Conservation (phyloP, 148 eudicot genomes). For the Selenicereus undatus region DNA sequence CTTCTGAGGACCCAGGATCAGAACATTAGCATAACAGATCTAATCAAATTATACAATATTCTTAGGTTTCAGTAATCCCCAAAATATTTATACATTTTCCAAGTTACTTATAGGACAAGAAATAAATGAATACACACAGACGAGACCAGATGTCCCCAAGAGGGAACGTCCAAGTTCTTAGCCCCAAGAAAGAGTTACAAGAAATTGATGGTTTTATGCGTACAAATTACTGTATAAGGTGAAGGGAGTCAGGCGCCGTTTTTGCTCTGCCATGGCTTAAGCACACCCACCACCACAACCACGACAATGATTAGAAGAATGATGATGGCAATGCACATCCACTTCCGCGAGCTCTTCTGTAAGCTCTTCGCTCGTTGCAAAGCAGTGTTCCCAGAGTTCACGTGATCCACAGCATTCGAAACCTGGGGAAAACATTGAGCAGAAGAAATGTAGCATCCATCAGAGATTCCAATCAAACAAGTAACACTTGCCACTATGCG, state of each 20-base stretch:
- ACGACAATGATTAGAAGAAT: conserved; percentile 59
- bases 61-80: background rate
- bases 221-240: background rate
- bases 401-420: conserved; percentile 79
- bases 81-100: background rate
- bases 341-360: conserved; percentile 76
- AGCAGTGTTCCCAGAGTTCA: conserved; percentile 73
- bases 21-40: background rate
- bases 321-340: conserved; percentile 82
- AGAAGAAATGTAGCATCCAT: background rate
- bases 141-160: background rate
- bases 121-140: conserved; percentile 10
- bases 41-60: background rate
- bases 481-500: too few relatives aligned
- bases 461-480: background rate
- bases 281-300: conserved; percentile 61
- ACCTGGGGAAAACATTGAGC: conserved; percentile 33
- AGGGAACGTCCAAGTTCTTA: background rate
- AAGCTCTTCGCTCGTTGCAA: conserved; percentile 66
- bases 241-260: conserved; percentile 44
- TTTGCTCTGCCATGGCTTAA: conserved; percentile 74
- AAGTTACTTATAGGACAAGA: background rate
- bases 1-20: background rate
- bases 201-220: conserved; percentile 1
- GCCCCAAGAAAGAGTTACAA: conserved; percentile 1